A percentile compares a stretch with the other conserved stretches of the same genome.
Conservation (phyloP, 495 filamentous ascomycete genomes). For the Platismatia glauca region DNA sequence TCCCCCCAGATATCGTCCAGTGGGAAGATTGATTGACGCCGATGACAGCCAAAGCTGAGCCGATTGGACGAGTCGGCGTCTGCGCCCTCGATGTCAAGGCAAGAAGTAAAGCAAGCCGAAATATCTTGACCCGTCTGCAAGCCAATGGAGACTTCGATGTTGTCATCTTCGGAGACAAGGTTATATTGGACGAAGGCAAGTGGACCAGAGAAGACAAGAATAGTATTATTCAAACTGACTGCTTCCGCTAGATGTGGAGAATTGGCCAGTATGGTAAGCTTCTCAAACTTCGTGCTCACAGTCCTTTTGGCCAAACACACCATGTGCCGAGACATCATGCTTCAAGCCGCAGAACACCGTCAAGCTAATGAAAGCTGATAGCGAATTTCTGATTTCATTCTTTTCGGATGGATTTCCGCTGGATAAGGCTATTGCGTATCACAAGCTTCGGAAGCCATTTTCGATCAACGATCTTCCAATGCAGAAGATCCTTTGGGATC, state of each 20-base stretch:
- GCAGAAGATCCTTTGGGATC: slow-evolving; percentile 97
- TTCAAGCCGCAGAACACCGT: background rate
- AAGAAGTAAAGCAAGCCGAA: slow-evolving; percentile 88
- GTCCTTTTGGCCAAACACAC: background rate
- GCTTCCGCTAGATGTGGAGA: slow-evolving; percentile 50
- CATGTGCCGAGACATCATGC: background rate
- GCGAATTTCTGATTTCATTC: slow-evolving; percentile 94
- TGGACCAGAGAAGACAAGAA: slow-evolving; percentile 43
- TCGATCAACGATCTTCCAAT: slow-evolving; percentile 96
- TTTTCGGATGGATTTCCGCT: slow-evolving; percentile 96
- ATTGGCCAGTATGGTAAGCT: slow-evolving; percentile 55
- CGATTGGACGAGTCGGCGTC: slow-evolving; percentile 69
- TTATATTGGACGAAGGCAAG: slow-evolving; percentile 85
- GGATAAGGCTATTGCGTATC: slow-evolving; percentile 94
- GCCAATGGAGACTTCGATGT: slow-evolving; percentile 90
- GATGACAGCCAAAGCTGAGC: slow-evolving; percentile 12
- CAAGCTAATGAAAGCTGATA: slow-evolving; percentile 21
- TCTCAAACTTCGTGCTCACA: slow-evolving; percentile 15
- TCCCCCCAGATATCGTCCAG: background rate
- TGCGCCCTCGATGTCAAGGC: slow-evolving; percentile 95
- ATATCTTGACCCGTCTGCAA: slow-evolving; percentile 86
- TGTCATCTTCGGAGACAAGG: slow-evolving; percentile 95
- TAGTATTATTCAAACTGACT: background rate
- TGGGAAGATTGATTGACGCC: background rate
- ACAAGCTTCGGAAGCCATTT: slow-evolving; percentile 82